phyloP scores from a whole-genome alignment of 805 yeast genomes.

The Candida maesae region DNA sequence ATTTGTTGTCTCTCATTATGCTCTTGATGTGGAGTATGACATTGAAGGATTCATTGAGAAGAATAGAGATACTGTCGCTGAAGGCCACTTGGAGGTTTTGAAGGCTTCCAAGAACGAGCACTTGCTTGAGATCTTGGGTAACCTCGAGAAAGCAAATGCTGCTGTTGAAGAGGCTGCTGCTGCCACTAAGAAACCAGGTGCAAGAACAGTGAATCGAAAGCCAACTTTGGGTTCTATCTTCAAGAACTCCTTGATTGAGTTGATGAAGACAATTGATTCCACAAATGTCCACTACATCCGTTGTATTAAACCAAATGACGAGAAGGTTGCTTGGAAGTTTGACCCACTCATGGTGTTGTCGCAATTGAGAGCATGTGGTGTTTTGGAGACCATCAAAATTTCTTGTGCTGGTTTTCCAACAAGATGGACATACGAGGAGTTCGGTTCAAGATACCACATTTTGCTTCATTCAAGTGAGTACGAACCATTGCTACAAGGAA shows the following conservation, averaged over 20 bases:
- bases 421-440: slow-evolving; percentile 91
- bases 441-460: slow-evolving; percentile 84
- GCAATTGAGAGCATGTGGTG: slow-evolving; percentile 98
- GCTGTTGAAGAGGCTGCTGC: slow-evolving; percentile 30
- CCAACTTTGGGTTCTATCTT: slow-evolving; percentile 95
- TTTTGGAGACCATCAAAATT: slow-evolving; percentile 89
- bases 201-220: slow-evolving; percentile 55
- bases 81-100: slow-evolving; percentile 86
- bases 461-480: slow-evolving; percentile 70
- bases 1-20: slow-evolving; percentile 89
- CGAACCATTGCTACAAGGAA: slow-evolving; percentile 51
- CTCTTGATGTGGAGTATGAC: slow-evolving; percentile 89
- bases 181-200: slow-evolving; percentile 34
- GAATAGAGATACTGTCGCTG: slow-evolving; percentile 96
- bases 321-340: slow-evolving; percentile 92
- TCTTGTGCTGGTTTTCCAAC: slow-evolving; percentile 99
- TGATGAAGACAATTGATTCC: slow-evolving; percentile 88
- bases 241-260: slow-evolving; percentile 85
- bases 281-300: slow-evolving; percentile 96
- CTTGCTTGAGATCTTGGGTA: slow-evolving; percentile 58
- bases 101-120: slow-evolving; percentile 64
- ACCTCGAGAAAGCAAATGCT: slow-evolving; percentile 50
- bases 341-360: slow-evolving; percentile 93
- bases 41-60: slow-evolving; percentile 94
- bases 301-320: slow-evolving; percentile 95